phyloP scores from a whole-genome alignment of 352 stramenopile genomes.

The Globisporangium cederbergense region DNA sequence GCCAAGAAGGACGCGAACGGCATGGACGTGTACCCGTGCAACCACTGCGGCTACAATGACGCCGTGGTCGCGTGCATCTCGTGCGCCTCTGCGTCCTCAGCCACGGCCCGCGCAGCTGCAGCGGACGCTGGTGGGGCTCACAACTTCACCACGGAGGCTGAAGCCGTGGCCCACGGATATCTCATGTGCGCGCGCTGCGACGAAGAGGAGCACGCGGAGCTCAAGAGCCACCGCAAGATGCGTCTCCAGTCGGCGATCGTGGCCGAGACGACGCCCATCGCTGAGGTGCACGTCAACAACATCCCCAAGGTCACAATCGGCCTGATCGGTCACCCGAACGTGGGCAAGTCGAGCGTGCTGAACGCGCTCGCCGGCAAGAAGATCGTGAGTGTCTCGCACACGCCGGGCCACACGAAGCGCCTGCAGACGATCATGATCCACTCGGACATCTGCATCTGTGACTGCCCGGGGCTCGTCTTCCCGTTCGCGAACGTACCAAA shows the following conservation, averaged over 20 bases:
- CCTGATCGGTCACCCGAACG: conserved; percentile 87
- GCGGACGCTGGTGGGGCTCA: conserved; percentile 23
- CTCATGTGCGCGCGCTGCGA: conserved; percentile 69
- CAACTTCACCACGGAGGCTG: conserved; percentile 39
- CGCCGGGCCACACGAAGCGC: conserved; percentile 80
- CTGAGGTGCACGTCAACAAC: conserved; percentile 31
- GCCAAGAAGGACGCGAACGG: conserved; percentile 16
- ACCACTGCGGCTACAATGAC: conserved; percentile 71
- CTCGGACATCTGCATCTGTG: conserved; percentile 80
- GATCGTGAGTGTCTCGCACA: conserved; percentile 85
- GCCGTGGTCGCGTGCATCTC: conserved; percentile 65
- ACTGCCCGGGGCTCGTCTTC: conserved; percentile 85
- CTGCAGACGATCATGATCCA: conserved; percentile 86
- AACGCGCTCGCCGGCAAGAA: conserved; percentile 86
- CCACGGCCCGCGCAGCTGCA: conserved; percentile 14
- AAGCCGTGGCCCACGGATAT: conserved; percentile 59
- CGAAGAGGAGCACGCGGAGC: conserved; percentile 57
- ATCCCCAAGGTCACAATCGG: conserved; percentile 74
- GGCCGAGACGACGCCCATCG: conserved; percentile 23
- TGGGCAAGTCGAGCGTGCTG: conserved; percentile 87
- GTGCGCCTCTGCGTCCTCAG: conserved; percentile 23
- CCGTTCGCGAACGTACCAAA: conserved; percentile 78
- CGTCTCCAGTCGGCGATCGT: conserved; percentile 31
- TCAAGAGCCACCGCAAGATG: conserved; percentile 61
- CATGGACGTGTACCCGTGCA: conserved; percentile 35